A percentile compares a stretch with the other conserved stretches of the same genome.
Evolutionary conservation across 176 grass and related monocot species (phyloP).

Genomic region (Triticum timopheevii): DNA sequence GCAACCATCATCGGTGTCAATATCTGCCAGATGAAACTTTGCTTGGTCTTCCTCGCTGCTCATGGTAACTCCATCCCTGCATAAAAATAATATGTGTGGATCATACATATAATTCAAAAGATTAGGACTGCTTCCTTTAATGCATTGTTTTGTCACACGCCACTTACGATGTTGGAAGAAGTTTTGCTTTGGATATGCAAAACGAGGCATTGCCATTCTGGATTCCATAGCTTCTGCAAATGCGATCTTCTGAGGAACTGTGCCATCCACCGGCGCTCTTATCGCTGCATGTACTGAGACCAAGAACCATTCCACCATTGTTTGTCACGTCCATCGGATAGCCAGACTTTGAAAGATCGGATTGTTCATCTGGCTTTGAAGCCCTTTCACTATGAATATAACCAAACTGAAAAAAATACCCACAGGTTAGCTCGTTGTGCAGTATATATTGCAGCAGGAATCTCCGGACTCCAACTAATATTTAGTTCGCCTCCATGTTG

Average conservation of each 20-base stretch:
- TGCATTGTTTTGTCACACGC: neutral
- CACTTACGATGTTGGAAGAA: slow-evolving; percentile 46
- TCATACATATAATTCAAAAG: neutral
- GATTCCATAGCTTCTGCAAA: slow-evolving; percentile 46
- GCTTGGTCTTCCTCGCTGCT: slow-evolving; percentile 28
- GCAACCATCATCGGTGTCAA: slow-evolving; percentile 35
- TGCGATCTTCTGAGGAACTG: slow-evolving; percentile 44
- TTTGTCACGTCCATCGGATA: neutral
- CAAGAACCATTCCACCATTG: slow-evolving; percentile 38
- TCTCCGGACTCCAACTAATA: neutral
- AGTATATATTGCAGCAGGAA: neutral
- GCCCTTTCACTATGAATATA: slow-evolving; percentile 46
- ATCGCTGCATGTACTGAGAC: slow-evolving; percentile 56
- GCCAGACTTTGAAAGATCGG: neutral
- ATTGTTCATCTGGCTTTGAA: slow-evolving; percentile 9
- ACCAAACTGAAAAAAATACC: slow-evolving; percentile 54
- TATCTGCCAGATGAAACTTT: slow-evolving; percentile 52
- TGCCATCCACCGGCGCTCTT: slow-evolving; percentile 57
- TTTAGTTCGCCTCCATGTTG: slow-evolving; percentile 66
- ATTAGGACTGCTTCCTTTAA: neutral
- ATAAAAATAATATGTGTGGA: slow-evolving; percentile 16
- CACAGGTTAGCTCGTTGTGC: slow-evolving; percentile 13
- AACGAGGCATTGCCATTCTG: slow-evolving; percentile 33
- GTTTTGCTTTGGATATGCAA: slow-evolving; percentile 56
- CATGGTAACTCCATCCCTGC: slow-evolving; percentile 36